Conservation (phyloP, 176 grass and related monocot genomes). For the Zea luxurians region DNA sequence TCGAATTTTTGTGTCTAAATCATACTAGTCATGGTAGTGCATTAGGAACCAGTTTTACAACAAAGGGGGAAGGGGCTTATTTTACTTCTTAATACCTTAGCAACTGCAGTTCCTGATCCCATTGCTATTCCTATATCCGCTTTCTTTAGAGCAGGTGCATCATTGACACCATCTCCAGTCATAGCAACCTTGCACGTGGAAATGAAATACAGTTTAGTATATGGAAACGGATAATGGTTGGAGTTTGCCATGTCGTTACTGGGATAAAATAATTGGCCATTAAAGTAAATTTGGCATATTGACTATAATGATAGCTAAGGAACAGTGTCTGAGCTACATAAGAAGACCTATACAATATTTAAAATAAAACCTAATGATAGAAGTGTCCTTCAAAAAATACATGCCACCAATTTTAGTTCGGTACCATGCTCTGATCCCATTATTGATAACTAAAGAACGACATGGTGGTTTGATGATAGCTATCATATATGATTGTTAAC, state of each 20-base stretch:
- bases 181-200: constrained; percentile 79
- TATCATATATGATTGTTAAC: constrained; percentile 26
- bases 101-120: constrained; percentile 98
- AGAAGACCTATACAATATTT: background rate
- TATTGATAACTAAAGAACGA: constrained; percentile 22
- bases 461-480: constrained; percentile 6
- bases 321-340: background rate
- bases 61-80: background rate
- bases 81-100: constrained; percentile 67
- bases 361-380: background rate
- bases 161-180: constrained; percentile 99
- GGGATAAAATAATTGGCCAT: constrained; percentile 14
- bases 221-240: constrained; percentile 7
- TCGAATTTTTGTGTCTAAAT: background rate
- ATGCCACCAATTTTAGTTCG: background rate
- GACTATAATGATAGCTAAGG: background rate
- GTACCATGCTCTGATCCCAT: background rate
- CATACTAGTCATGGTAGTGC: background rate
- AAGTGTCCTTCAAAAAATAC: background rate
- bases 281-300: constrained; percentile 17
- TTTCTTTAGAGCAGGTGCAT: constrained; percentile 98
- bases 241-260: background rate
- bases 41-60: background rate
- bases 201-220: constrained; percentile 13
- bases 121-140: constrained; percentile 99